These are phyloP conservation scores for Piromyces finnis DNA, from an alignment of 192 early-diverging fungal species.

Conservation along the genomic window DNA sequence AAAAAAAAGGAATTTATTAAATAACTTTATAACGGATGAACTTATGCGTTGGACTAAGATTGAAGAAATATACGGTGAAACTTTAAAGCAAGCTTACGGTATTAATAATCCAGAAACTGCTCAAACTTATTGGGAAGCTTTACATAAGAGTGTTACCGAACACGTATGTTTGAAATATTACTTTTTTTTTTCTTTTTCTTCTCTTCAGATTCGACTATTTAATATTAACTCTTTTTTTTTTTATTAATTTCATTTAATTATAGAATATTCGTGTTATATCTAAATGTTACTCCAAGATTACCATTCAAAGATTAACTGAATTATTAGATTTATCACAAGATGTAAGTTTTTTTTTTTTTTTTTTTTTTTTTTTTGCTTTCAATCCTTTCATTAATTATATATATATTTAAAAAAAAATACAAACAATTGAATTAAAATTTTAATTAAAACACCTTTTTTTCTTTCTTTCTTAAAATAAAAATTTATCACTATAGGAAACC, in stretches of 20 bases:
- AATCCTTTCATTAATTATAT: not conserved
- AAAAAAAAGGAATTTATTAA: slow-evolving; percentile 61
- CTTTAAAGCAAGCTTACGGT: slow-evolving; percentile 52
- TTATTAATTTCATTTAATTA: not conserved
- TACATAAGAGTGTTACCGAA: slow-evolving; percentile 90
- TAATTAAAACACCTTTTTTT: no score
- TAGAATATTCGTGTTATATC: slow-evolving; percentile 91
- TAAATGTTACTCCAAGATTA: slow-evolving; percentile 84
- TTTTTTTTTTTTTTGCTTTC: no score
- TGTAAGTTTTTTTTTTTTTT: no score
- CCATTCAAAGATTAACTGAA: slow-evolving; percentile 67
- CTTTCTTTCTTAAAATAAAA: no score
- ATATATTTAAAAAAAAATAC: no score
- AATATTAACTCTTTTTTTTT: not conserved
- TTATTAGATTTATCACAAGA: slow-evolving; percentile 66
- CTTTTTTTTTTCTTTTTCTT: no score
- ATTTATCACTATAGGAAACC: slow-evolving; percentile 32
- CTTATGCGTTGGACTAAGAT: slow-evolving; percentile 91
- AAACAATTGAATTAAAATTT: no score
- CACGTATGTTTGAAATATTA: slow-evolving; percentile 63
- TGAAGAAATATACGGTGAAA: slow-evolving; percentile 68
- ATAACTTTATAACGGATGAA: slow-evolving; percentile 80
- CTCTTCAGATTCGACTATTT: no score
- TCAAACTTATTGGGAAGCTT: slow-evolving; percentile 53
- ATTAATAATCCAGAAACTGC: slow-evolving; percentile 63